Conservation (phyloP, 2,329 filamentous ascomycete genomes). For the Colletotrichum sp. region DNA sequence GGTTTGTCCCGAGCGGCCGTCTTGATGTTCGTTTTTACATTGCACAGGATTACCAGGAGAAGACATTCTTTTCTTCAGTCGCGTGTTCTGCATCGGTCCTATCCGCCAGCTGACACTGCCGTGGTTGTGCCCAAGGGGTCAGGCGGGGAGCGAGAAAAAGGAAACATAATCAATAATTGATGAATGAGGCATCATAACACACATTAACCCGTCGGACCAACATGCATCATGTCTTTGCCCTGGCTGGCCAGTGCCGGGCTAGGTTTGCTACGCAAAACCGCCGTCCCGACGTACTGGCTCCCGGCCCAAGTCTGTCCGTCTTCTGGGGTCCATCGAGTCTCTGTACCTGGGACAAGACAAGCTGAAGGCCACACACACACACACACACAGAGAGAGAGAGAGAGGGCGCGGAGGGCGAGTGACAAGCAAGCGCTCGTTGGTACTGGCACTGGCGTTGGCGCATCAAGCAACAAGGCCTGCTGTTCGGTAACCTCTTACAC, state of each 20-base stretch:
- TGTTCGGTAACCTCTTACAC: not conserved
- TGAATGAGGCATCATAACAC: not conserved
- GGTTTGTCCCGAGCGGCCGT: not conserved
- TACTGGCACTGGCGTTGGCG: not conserved
- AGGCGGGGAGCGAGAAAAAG: not conserved
- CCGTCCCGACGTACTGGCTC: conserved; percentile 20
- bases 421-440: not conserved
- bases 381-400: not conserved
- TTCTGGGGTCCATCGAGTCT: conserved; percentile 2
- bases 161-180: not conserved
- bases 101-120: not conserved
- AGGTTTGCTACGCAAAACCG: conserved; percentile 15
- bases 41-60: not conserved
- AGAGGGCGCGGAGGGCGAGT: not conserved
- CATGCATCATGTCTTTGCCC: not conserved
- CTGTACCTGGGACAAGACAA: not conserved
- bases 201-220: conserved; percentile 2
- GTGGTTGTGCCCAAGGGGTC: not conserved
- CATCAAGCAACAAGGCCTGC: not conserved
- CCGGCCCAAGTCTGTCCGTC: conserved; percentile 6
- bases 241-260: conserved; percentile 11
- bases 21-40: not conserved
- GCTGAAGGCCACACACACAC: not conserved
- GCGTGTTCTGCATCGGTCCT: not conserved
- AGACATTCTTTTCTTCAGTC: not conserved